Base-by-base conservation (phyloP, 768 basidiomycete genomes). In the Lentinula sp. region DNA sequence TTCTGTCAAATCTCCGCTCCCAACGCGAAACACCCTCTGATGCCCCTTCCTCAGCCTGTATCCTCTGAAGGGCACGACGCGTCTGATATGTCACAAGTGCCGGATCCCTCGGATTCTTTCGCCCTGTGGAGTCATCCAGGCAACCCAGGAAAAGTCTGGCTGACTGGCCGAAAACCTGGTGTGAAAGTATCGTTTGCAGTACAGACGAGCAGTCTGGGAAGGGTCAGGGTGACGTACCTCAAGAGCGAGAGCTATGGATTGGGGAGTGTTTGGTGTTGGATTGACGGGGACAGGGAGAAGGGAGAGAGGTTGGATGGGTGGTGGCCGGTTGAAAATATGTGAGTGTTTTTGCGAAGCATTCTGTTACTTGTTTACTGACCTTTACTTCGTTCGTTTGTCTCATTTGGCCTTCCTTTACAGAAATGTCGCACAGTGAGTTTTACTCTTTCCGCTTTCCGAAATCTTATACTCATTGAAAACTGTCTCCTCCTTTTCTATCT, bases 161-260 rank as follows among this genome's bases (percentile, higher is more conserved):
- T 56, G 28, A 56, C 55, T 10, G 55, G 20, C 2, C 10, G 55
- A 20, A 56, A 56, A 15, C 55, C 55, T 28, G 55, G 55, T 5
- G 18, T 41, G 6, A 41, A 43, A 20, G 55, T 56, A 6, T 41
- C 55, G 37, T 56, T 56, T 16, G 32, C 6, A 16, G 41, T 56
- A 20, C 13, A 12, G 8, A 39, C 55, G 23, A 56, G 39, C 32
- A 28, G 41, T 18, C 23, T 23, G 16, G 55, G 55, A 18, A 56
- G 55, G 41, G 41, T 56, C 9, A 41, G 55, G 16, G 23, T 56
- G 2, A 56, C 55, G 23, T 56, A 42, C 43, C 32, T 56, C 10
- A 41, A 41, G 16, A 56, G 55, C 32, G 41, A 56, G 55, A 45
- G 37, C 12, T 56, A 56, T 43, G 55, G 55, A 13, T 56, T 56